Percentiles rank a stretch among this genome's conserved stretches.
phyloP scores from a whole-genome alignment of 345 rosid genomes.

The Mallotus nudiflorus region DNA sequence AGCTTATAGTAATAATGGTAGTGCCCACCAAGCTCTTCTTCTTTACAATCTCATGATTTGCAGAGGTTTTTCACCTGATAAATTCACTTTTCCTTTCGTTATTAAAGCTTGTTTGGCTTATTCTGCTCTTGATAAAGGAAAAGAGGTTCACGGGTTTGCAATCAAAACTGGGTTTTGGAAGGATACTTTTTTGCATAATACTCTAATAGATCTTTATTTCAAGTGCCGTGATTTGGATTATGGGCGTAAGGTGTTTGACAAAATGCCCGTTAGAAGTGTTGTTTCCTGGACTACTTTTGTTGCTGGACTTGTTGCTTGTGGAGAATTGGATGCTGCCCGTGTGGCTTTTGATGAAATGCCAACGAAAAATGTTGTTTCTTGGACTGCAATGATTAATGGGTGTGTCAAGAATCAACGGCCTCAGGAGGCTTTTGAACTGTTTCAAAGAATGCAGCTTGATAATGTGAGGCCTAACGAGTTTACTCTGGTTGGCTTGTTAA shows the following conservation, averaged over 20 bases:
- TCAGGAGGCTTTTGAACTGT: slow-evolving; percentile 60
- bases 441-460: slow-evolving; percentile 53
- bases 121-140: slow-evolving; percentile 36
- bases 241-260: slow-evolving; percentile 55
- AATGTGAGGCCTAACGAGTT: slow-evolving; percentile 62
- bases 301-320: slow-evolving; percentile 53
- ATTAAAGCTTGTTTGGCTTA: slow-evolving; percentile 55
- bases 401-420: slow-evolving; percentile 46
- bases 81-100: slow-evolving; percentile 74
- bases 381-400: slow-evolving; percentile 73
- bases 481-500: slow-evolving; percentile 58
- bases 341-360: slow-evolving; percentile 53
- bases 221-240: slow-evolving; percentile 43
- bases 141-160: slow-evolving; percentile 61
- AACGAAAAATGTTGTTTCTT: slow-evolving; percentile 59
- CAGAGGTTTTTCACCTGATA: slow-evolving; percentile 50
- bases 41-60: slow-evolving; percentile 57
- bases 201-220: slow-evolving; percentile 64
- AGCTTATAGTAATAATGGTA: slow-evolving; percentile 39
- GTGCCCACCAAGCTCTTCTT: slow-evolving; percentile 50
- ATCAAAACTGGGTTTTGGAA: slow-evolving; percentile 50
- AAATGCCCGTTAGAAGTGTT: slow-evolving; percentile 50
- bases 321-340: slow-evolving; percentile 50
- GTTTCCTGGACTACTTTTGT: slow-evolving; percentile 77
- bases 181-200: slow-evolving; percentile 56